These are phyloP conservation scores for Mycena vulgaris DNA, from an alignment of 768 basidiomycete species.

Conservation along the genomic window DNA sequence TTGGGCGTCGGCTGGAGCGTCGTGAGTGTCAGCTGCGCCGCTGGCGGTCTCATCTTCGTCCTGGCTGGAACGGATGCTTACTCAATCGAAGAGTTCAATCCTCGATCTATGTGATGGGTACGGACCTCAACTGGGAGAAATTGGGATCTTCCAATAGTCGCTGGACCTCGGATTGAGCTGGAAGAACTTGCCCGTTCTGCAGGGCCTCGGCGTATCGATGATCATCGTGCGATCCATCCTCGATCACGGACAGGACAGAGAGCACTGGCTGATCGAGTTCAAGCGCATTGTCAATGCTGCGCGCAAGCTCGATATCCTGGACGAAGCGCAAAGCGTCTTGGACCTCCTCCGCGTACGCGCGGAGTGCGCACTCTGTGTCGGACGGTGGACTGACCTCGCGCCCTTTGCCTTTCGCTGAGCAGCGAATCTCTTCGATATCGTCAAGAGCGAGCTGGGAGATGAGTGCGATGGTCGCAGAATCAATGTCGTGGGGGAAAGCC, in stretches of 20 bases:
- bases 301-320: slow-evolving; percentile 57
- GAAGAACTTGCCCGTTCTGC: slow-evolving; percentile 48
- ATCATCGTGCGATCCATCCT: slow-evolving; percentile 60
- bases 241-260: slow-evolving; percentile 46
- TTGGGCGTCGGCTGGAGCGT: background rate
- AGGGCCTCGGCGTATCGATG: slow-evolving; percentile 58
- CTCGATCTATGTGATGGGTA: background rate
- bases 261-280: slow-evolving; percentile 52
- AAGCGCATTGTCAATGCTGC: slow-evolving; percentile 60
- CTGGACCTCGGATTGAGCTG: slow-evolving; percentile 42
- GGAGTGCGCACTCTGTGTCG: slow-evolving; percentile 64
- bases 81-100: too few relatives aligned
- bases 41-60: background rate
- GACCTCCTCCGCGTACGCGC: slow-evolving; percentile 56
- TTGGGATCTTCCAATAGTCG: slow-evolving; percentile 34
- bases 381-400: slow-evolving; percentile 47
- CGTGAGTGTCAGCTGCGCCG: background rate
- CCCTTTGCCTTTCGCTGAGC: slow-evolving; percentile 56
- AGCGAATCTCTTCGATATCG: slow-evolving; percentile 57
- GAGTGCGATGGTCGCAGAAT: slow-evolving; percentile 56
- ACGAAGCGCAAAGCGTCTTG: slow-evolving; percentile 46
- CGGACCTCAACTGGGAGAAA: slow-evolving; percentile 3
- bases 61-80: background rate
- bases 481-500: slow-evolving; percentile 40
- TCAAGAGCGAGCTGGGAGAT: slow-evolving; percentile 58